These are phyloP conservation scores for Penicillium sp. DNA, from an alignment of 2,329 filamentous ascomycete genomes.

Conservation along the genomic window DNA sequence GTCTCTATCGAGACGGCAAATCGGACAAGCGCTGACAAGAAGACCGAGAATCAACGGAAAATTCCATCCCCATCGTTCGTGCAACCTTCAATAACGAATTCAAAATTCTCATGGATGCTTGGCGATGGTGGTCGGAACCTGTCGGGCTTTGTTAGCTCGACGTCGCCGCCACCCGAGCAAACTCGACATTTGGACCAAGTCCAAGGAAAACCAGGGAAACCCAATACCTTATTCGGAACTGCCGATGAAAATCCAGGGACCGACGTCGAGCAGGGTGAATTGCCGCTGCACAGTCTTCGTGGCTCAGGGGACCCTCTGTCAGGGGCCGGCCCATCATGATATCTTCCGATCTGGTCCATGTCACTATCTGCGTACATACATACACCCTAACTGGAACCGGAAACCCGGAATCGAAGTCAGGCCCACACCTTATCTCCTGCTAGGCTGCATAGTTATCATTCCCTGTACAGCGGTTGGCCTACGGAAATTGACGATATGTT, in stretches of 20 bases:
- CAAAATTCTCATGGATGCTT: slow-evolving; percentile 51
- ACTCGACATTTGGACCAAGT: slow-evolving; percentile 34
- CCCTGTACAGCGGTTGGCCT: background rate
- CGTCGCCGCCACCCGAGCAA: slow-evolving; percentile 45
- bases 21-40: slow-evolving; percentile 7
- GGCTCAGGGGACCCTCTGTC: slow-evolving; percentile 25
- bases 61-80: slow-evolving; percentile 25
- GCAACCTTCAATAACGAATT: slow-evolving; percentile 45
- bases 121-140: slow-evolving; percentile 44
- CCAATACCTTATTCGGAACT: slow-evolving; percentile 35
- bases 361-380: slow-evolving; percentile 2
- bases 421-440: background rate
- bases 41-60: slow-evolving; percentile 17
- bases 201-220: slow-evolving; percentile 31
- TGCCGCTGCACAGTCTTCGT: slow-evolving; percentile 41
- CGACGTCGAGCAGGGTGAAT: slow-evolving; percentile 36
- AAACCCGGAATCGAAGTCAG: background rate
- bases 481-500: background rate
- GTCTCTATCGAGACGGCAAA: slow-evolving; percentile 6
- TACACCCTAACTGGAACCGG: background rate
- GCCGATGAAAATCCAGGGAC: slow-evolving; percentile 29
- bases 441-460: background rate
- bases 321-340: slow-evolving; percentile 9
- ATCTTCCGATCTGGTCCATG: background rate
- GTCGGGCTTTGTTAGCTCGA: slow-evolving; percentile 46